Base-by-base conservation (phyloP, 2,329 filamentous ascomycete species). In the Ascochyta pisi region DNA sequence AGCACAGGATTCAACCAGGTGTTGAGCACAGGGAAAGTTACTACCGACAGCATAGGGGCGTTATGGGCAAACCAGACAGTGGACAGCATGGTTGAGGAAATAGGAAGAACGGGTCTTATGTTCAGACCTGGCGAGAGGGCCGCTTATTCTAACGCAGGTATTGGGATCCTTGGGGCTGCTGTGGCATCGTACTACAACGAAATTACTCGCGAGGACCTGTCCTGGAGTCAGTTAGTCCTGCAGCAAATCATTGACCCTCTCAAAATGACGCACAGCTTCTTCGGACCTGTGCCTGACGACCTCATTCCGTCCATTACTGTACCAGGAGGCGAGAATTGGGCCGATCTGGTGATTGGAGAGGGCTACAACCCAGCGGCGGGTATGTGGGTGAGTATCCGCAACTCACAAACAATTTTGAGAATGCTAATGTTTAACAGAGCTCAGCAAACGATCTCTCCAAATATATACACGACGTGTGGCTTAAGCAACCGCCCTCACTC, bases 301-400 rank as follows among this genome's bases (percentile, higher is more conserved):
- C 61, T 71, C 1, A 33, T 62, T 1, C 53, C 64, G 1, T 33
- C 54, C 10, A 56, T 71, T 7, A 62, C 62, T 7, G 53, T 73
- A 3, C 68, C 70, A 9, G 70, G 67, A 9, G 65, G 64, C 2
- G 49, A 64, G 3, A 69, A 68, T 27, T 71, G 65, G 65, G 69
- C 61, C 1, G 65, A 73, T 54, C 49, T 71, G 3, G 22, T 68
- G 1, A 48, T 73, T 4, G 68, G 68, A 24, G 54, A 60, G 15
- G 70, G 70, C 7, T 73, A 73, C 37, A 64, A 73, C 33, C 68
- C 70, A 24, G 69, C 64, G 3, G 70, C 65, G 3, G 70, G 70
- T 23, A 67, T 73, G 64, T 73, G 69, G 65, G 62, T 63, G 49
- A 0, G 60, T 61, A 34, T 7, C 9, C 7, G 6, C 43, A 15